These are phyloP conservation scores for Scheffersomyces stipitis DNA, from an alignment of 805 yeast genomes.

Conservation along the genomic window DNA sequence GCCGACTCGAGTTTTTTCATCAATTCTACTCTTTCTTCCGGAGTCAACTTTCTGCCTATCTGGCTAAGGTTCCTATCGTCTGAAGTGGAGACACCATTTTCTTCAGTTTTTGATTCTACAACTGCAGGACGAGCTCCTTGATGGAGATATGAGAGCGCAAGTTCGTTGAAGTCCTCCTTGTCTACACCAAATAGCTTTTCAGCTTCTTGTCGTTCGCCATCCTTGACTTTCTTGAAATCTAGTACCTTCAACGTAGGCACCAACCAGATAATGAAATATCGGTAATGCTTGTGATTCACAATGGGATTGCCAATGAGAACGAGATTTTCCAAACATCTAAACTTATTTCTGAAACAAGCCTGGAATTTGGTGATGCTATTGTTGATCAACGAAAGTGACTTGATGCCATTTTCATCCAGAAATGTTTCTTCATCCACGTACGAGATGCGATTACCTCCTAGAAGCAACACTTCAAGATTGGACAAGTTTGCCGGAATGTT, in stretches of 20 bases:
- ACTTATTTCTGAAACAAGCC: conserved; percentile 28
- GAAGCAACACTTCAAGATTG: conserved; percentile 52
- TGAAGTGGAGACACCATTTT: conserved; percentile 17
- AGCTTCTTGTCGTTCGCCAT: conserved; percentile 51
- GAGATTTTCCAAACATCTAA: conserved; percentile 47
- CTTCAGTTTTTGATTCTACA: conserved; percentile 2
- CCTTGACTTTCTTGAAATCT: conserved; percentile 66
- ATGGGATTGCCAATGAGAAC: conserved; percentile 62
- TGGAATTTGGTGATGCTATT: conserved; percentile 50
- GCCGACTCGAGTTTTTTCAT: conserved; percentile 60
- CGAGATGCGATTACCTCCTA: conserved; percentile 62
- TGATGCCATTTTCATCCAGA: conserved; percentile 40
- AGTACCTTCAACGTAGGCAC: conserved; percentile 63
- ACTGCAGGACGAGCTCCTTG: conserved; percentile 1
- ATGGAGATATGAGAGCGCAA: conserved; percentile 12
- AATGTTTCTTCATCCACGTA: conserved; percentile 32
- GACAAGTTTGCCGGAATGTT: conserved; percentile 42
- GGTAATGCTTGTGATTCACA: conserved; percentile 49
- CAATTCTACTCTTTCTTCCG: conserved; percentile 52
- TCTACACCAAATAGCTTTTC: conserved; percentile 37
- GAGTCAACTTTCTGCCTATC: conserved; percentile 47
- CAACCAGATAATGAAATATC: conserved; percentile 58
- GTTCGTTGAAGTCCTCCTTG: conserved; percentile 17
- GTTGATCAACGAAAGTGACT: conserved; percentile 50
- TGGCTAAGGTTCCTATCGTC: conserved; percentile 26